phyloP scores from a whole-genome alignment of 768 basidiomycete species.

The Termitomyces sp. region DNA sequence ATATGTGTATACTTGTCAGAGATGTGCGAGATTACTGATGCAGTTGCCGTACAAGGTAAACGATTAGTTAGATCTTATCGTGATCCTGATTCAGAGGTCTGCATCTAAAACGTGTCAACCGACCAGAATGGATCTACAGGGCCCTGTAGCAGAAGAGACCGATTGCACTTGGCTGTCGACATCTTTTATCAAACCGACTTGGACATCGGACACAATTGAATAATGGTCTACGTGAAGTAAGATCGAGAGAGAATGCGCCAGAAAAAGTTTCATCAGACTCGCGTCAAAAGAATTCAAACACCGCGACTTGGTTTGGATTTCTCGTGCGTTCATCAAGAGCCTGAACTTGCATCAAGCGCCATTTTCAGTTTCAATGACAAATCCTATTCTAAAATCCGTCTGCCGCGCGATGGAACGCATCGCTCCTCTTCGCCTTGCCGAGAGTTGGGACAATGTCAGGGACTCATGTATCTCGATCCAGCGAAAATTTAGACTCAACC shows the following conservation, averaged over 20 bases:
- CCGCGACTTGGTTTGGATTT: too few species aligned
- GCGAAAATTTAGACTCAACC: conserved; percentile 6
- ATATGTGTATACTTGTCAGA: too few species aligned
- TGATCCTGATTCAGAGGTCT: background rate
- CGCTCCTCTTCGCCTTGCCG: conserved; percentile 82
- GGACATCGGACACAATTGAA: too few species aligned
- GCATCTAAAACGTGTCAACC: too few species aligned
- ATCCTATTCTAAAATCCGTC: conserved; percentile 42
- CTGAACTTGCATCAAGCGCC: background rate
- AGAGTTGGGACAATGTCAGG: conserved; percentile 92
- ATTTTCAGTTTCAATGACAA: conserved; percentile 21
- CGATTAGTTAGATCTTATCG: background rate
- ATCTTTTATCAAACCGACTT: too few species aligned
- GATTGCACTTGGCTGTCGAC: too few species aligned
- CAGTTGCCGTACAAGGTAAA: background rate
- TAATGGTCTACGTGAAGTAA: too few species aligned
- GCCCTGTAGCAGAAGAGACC: too few species aligned
- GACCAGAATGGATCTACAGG: too few species aligned
- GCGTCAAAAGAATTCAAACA: background rate
- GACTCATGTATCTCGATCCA: background rate
- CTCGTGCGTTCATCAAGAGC: background rate
- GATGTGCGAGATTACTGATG: too few species aligned
- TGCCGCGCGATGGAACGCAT: conserved; percentile 75
- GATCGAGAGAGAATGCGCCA: too few species aligned
- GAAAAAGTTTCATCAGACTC: too few species aligned